These are phyloP conservation scores for sorghum (Sorghum bicolor) DNA, from an alignment of 176 grass and related monocot species.

Conservation along the genomic window DNA sequence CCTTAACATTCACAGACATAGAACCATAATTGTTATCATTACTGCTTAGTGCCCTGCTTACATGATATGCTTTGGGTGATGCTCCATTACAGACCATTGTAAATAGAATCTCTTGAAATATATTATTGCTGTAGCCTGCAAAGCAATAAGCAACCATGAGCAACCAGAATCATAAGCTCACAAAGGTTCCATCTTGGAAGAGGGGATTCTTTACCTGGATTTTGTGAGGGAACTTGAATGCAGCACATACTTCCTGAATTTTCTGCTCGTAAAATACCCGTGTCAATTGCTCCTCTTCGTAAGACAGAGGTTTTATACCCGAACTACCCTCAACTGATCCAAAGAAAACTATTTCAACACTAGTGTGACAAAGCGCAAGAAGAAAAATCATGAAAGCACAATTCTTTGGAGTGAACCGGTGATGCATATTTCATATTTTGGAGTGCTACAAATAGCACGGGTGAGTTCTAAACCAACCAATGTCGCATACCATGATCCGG, in stretches of 20 bases:
- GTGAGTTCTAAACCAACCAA: not conserved
- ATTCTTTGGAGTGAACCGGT: conserved; percentile 6
- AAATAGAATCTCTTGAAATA: conserved; percentile 99
- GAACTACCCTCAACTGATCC: conserved; percentile 47
- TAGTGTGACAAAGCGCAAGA: not conserved
- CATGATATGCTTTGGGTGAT: conserved; percentile 99
- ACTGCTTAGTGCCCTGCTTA: conserved; percentile 41
- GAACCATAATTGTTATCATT: not conserved
- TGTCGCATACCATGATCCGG: conserved; percentile 52
- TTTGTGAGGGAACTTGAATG: conserved; percentile 96
- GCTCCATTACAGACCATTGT: conserved; percentile 94
- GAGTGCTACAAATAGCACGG: not conserved
- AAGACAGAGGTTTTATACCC: conserved; percentile 59
- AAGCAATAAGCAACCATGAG: conserved; percentile 13
- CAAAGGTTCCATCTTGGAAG: not conserved
- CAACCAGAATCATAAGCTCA: not conserved
- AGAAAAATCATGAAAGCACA: not conserved
- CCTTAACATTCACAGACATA: not conserved
- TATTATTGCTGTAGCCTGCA: conserved; percentile 90
- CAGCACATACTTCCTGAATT: conserved; percentile 92
- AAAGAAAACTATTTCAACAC: conserved; percentile 25
- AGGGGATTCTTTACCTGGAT: conserved; percentile 66
- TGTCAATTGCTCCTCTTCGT: conserved; percentile 81
- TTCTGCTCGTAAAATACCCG: conserved; percentile 93
- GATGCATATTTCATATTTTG: not conserved